phyloP scores from a whole-genome alignment of 371 early-diverging fungal genomes.

The Zychaea mexicana region DNA sequence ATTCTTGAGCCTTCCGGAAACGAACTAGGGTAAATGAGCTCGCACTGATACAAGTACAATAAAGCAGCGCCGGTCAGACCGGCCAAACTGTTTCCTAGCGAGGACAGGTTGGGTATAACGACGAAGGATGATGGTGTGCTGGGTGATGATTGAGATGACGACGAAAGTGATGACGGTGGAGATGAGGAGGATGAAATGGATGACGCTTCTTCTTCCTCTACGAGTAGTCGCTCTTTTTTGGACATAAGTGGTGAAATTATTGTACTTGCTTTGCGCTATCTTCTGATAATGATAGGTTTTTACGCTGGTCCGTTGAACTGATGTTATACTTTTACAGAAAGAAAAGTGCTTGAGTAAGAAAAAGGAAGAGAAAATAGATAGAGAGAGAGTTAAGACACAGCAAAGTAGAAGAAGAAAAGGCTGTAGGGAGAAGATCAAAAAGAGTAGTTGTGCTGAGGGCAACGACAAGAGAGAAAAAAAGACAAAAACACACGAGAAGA shows the following conservation, averaged over 20 bases:
- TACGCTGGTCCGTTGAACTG: too few relatives aligned
- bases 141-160: conserved; percentile 5
- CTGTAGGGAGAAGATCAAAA: too few relatives aligned
- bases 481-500: too few relatives aligned
- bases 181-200: not conserved
- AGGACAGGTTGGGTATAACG: conserved; percentile 15
- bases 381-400: too few relatives aligned
- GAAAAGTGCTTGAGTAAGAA: not conserved
- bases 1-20: conserved; percentile 47
- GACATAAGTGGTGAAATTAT: too few relatives aligned
- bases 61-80: conserved; percentile 23
- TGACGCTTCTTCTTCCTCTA: not conserved
- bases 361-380: not conserved
- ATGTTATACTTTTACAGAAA: not conserved
- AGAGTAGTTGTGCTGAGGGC: too few relatives aligned
- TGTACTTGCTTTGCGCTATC: too few relatives aligned
- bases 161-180: not conserved
- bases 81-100: conserved; percentile 14
- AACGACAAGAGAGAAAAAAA: too few relatives aligned
- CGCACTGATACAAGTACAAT: conserved; percentile 47
- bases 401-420: too few relatives aligned
- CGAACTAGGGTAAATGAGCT: conserved; percentile 45
- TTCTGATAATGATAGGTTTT: not conserved
- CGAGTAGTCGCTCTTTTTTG: not conserved
- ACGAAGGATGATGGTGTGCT: conserved; percentile 16